Evolutionary conservation across 306 rosid genomes (phyloP).

Genomic region (Trifolium repens): DNA sequence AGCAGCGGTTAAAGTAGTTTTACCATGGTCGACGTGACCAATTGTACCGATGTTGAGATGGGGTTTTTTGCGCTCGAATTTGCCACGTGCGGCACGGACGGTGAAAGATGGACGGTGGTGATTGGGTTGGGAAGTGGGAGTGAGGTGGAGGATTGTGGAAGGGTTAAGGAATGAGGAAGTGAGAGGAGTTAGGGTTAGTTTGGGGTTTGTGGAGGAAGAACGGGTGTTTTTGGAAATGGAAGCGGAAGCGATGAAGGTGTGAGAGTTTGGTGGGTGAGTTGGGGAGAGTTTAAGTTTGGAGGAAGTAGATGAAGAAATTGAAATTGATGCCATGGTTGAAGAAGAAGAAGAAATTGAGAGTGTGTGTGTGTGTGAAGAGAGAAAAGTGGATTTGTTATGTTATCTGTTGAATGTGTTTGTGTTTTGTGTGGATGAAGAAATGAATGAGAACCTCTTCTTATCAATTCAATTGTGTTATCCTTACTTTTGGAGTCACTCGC

Average conservation of each 20-base stretch:
- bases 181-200: conserved; percentile 50
- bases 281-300: conserved; percentile 46
- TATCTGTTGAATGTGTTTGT: background rate
- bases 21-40: conserved; percentile 98
- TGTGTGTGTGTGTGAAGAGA: background rate
- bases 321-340: conserved; percentile 59
- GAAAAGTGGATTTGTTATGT: conserved; percentile 12
- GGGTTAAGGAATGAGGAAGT: conserved; percentile 71
- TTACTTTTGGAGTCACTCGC: background rate
- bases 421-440: conserved; percentile 17
- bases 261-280: conserved; percentile 10
- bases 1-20: conserved; percentile 88
- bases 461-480: conserved; percentile 3
- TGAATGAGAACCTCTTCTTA: conserved; percentile 29
- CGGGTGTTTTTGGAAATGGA: conserved; percentile 38
- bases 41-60: conserved; percentile 88
- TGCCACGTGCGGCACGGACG: conserved; percentile 77
- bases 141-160: conserved; percentile 63
- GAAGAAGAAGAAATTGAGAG: background rate
- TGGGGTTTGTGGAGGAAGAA: conserved; percentile 2
- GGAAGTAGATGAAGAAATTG: conserved; percentile 38
- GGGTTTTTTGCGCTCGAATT: conserved; percentile 87
- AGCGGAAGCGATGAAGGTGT: conserved; percentile 25
- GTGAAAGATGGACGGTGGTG: conserved; percentile 48
- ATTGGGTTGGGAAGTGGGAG: conserved; percentile 36